Conservation (phyloP, 768 basidiomycete genomes). For the Hirschioporus abietinus region DNA sequence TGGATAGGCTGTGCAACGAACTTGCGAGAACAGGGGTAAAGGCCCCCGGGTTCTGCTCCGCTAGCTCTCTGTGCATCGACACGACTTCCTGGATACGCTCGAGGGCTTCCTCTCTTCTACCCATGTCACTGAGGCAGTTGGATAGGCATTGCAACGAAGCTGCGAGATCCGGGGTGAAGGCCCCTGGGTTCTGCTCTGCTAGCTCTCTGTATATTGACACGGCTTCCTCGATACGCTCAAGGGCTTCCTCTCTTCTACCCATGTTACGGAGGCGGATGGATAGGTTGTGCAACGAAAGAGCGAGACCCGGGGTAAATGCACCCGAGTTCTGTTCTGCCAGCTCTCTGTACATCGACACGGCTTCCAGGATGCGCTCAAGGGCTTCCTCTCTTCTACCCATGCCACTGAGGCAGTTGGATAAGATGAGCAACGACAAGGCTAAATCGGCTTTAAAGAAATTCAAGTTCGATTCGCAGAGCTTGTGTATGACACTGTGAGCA, state of each 20-base stretch:
- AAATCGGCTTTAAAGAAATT: slow-evolving; percentile 9
- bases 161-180: slow-evolving; percentile 8
- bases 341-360: background rate
- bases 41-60: background rate
- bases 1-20: slow-evolving; percentile 10
- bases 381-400: slow-evolving; percentile 10
- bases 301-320: slow-evolving; percentile 5
- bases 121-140: slow-evolving; percentile 8
- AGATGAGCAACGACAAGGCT: slow-evolving; percentile 8
- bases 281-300: slow-evolving; percentile 4
- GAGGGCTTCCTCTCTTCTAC: slow-evolving; percentile 10
- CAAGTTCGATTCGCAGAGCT: slow-evolving; percentile 7
- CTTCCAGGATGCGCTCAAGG: slow-evolving; percentile 1
- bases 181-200: background rate
- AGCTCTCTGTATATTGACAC: slow-evolving; percentile 4
- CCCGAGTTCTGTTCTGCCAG: background rate
- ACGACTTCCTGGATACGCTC: slow-evolving; percentile 6
- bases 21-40: slow-evolving; percentile 2
- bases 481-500: slow-evolving; percentile 6
- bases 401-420: slow-evolving; percentile 8
- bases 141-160: slow-evolving; percentile 8
- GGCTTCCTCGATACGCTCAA: slow-evolving; percentile 6
- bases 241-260: slow-evolving; percentile 10
- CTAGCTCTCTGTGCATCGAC: background rate
- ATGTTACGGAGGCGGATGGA: slow-evolving; percentile 6